Evolutionary conservation across 2,329 filamentous ascomycete genomes (phyloP).

Genomic region (Beauveria scarabaeidicola): DNA sequence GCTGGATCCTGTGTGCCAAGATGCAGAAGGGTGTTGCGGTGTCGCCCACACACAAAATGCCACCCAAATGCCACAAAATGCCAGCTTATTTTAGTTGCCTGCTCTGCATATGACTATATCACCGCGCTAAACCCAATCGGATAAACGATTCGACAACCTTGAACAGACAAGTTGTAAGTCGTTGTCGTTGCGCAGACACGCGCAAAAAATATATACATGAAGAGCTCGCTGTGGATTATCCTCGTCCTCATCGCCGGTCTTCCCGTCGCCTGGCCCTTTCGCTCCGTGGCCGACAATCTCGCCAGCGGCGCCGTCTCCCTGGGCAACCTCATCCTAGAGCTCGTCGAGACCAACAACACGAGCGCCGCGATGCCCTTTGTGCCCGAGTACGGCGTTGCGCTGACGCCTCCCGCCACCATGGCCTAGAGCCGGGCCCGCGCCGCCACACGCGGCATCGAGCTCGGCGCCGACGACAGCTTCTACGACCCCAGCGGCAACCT

Average conservation of each 20-base stretch:
- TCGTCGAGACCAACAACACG: not conserved
- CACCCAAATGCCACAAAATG: too few relatives aligned
- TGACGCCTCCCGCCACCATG: not conserved
- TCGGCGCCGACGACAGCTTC: constrained; percentile 1
- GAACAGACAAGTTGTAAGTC: not conserved
- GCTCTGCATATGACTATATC: constrained; percentile 1
- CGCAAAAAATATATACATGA: not conserved
- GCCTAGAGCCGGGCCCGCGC: not conserved
- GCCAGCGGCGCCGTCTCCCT: constrained; percentile 4
- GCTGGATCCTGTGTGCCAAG: not conserved
- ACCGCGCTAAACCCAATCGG: not conserved
- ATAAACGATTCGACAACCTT: not conserved
- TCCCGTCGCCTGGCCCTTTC: constrained; percentile 1
- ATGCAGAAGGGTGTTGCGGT: not conserved
- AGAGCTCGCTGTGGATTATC: not conserved
- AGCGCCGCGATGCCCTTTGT: not conserved
- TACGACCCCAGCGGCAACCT: not conserved
- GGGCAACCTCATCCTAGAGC: constrained; percentile 4
- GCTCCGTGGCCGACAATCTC: not conserved
- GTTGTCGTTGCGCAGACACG: not conserved
- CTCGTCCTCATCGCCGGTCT: not conserved
- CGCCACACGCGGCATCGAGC: not conserved
- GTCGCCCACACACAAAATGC: not conserved
- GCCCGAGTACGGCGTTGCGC: not conserved
- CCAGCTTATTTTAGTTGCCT: not conserved